Percentiles rank a stretch among this genome's conserved stretches.
These are phyloP conservation scores for Claviceps maximensis DNA, from an alignment of 2,329 filamentous ascomycete genomes.

Conservation along the genomic window DNA sequence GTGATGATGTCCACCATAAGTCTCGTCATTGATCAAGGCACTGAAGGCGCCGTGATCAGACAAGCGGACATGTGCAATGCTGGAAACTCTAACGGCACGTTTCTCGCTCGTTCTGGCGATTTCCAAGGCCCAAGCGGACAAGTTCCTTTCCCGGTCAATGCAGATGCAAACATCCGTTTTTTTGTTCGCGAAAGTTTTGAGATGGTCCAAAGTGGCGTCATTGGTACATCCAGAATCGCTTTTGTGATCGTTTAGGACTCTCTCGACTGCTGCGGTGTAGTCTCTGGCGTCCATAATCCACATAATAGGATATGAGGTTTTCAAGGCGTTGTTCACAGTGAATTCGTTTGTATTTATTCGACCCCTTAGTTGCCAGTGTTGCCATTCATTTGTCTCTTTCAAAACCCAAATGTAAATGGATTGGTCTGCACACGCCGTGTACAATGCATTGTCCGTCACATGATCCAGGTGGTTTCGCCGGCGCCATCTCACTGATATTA, in stretches of 20 bases:
- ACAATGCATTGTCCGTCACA: slow-evolving; percentile 72
- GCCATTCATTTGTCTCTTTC: slow-evolving; percentile 55
- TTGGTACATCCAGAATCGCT: slow-evolving; percentile 45
- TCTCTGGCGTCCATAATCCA: slow-evolving; percentile 76
- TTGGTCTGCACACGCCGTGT: slow-evolving; percentile 75
- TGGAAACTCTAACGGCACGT: slow-evolving; percentile 61
- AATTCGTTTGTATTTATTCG: slow-evolving; percentile 63
- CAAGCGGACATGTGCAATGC: slow-evolving; percentile 64
- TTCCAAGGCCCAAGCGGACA: slow-evolving; percentile 89
- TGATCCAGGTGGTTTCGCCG: slow-evolving; percentile 65
- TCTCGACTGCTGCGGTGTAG: slow-evolving; percentile 64
- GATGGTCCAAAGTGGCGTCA: slow-evolving; percentile 64
- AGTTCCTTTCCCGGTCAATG: slow-evolving; percentile 67
- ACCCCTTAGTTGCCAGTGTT: slow-evolving; percentile 67
- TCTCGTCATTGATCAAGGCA: slow-evolving; percentile 14
- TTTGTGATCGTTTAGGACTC: slow-evolving; percentile 49
- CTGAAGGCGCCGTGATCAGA: slow-evolving; percentile 35
- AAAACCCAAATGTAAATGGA: slow-evolving; percentile 73
- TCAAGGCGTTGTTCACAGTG: slow-evolving; percentile 35
- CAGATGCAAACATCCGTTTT: slow-evolving; percentile 80
- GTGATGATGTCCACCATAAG: slow-evolving; percentile 24
- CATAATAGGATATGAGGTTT: slow-evolving; percentile 26
- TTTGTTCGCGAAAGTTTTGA: slow-evolving; percentile 75
- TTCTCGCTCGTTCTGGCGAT: slow-evolving; percentile 62
- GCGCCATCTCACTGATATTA: slow-evolving; percentile 82